These are phyloP conservation scores for Monocercomonoides exilis DNA, from an alignment of 78 protist species.

Conservation along the genomic window DNA sequence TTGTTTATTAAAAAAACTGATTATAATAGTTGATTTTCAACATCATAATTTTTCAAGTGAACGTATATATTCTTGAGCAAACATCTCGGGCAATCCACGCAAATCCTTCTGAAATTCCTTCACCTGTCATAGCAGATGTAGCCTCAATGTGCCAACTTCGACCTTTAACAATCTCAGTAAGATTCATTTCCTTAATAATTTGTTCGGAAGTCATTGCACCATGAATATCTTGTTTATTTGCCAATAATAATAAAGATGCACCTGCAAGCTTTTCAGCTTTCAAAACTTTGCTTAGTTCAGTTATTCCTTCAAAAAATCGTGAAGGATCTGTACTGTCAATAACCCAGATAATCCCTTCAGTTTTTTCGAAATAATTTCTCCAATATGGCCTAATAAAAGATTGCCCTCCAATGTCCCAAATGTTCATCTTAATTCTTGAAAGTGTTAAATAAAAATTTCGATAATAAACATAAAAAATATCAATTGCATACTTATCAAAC, in stretches of 20 bases:
- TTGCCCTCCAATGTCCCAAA: conserved; percentile 99
- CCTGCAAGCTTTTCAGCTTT: conserved; percentile 83
- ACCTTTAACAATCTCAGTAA: conserved; percentile 35
- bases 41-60: conserved; percentile 52
- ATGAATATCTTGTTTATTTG: conserved; percentile 92
- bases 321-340: conserved; percentile 78
- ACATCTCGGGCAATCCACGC: conserved; percentile 91
- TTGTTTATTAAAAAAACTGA: too few relatives aligned
- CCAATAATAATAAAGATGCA: conserved; percentile 86
- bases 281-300: conserved; percentile 59
- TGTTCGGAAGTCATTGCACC: conserved; percentile 65
- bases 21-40: too few relatives aligned
- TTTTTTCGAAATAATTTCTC: conserved; percentile 90
- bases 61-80: conserved; percentile 71
- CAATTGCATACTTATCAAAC: conserved; percentile 39
- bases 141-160: conserved; percentile 67
- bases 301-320: conserved; percentile 71
- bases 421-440: conserved; percentile 74
- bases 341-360: conserved; percentile 97
- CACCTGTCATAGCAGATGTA: conserved; percentile 85
- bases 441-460: neutral
- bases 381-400: conserved; percentile 90
- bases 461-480: neutral
- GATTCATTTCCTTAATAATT: conserved; percentile 45
- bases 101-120: conserved; percentile 77